Conservation (phyloP, 2,329 filamentous ascomycete species). For the Neonectria punicea region DNA sequence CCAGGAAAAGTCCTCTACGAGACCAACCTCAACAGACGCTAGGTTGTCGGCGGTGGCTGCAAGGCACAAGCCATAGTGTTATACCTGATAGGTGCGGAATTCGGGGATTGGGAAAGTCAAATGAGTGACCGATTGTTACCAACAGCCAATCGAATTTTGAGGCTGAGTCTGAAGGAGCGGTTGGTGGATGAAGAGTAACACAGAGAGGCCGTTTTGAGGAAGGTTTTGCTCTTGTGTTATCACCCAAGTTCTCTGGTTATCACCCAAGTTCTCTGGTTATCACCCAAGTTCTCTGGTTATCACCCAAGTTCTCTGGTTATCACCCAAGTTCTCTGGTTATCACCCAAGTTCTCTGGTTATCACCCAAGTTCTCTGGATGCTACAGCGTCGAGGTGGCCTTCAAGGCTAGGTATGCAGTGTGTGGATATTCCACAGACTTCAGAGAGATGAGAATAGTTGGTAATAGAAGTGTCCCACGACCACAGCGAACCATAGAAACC, state of each 20-base stretch:
- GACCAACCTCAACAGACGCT: conserved; percentile 24
- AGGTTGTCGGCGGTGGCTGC: conserved; percentile 26
- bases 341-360: no score
- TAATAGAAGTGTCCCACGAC: neutral
- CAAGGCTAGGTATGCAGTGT: neutral
- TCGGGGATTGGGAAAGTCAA: conserved; percentile 4
- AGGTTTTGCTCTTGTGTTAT: conserved; percentile 18
- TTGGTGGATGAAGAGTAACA: conserved; percentile 14
- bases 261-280: no score
- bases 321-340: no score
- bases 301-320: no score
- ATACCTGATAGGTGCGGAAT: conserved; percentile 27
- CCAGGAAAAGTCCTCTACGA: conserved; percentile 34
- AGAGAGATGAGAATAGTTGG: neutral
- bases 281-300: no score
- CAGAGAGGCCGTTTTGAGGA: neutral
- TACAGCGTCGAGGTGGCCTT: neutral
- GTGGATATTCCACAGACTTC: no score
- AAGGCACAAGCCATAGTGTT: conserved; percentile 36
- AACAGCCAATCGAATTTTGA: conserved; percentile 23
- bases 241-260: neutral
- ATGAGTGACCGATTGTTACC: conserved; percentile 5
- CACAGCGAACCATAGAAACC: conserved; percentile 10
- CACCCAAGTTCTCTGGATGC: neutral
- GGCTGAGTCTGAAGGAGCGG: conserved; percentile 1